Evolutionary conservation across 2,329 filamentous ascomycete genomes (phyloP).

Genomic region (Epichloe hybrida): DNA sequence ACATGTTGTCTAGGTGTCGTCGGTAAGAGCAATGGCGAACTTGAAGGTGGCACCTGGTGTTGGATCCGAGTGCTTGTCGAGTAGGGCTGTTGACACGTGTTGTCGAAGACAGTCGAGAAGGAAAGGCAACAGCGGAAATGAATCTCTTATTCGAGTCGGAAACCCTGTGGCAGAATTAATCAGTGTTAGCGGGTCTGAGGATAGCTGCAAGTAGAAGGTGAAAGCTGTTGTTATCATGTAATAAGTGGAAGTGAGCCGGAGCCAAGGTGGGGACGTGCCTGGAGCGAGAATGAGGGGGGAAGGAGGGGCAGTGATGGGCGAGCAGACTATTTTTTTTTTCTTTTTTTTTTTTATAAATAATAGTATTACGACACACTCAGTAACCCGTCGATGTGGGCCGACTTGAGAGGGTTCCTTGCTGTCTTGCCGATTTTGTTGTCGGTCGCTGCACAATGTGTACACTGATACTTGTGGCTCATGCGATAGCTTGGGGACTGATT

Average conservation of each 20-base stretch:
- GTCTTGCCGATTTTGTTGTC: too few relatives aligned
- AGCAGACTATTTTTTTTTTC: background rate
- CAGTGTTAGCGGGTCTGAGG: background rate
- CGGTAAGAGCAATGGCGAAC: slow-evolving; percentile 59
- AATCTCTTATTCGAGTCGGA: background rate
- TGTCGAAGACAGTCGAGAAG: background rate
- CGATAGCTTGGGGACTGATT: too few relatives aligned
- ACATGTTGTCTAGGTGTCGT: slow-evolving; percentile 49
- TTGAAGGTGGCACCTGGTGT: slow-evolving; percentile 6
- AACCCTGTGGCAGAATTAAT: background rate
- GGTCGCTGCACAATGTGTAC: too few relatives aligned
- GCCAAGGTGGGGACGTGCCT: background rate
- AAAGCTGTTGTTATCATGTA: slow-evolving; percentile 1
- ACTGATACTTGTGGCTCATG: too few relatives aligned
- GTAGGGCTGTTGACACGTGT: background rate
- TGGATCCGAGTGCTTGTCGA: background rate
- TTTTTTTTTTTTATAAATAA: too few relatives aligned
- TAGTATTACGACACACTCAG: too few relatives aligned
- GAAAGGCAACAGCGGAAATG: background rate
- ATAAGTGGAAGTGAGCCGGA: background rate
- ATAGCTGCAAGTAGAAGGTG: slow-evolving; percentile 5
- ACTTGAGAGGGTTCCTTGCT: too few relatives aligned
- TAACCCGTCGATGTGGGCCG: too few relatives aligned
- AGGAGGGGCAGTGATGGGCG: background rate
- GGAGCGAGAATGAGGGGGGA: background rate